A percentile compares a stretch with the other conserved stretches of the same genome.
Conservation (phyloP, 2,329 filamentous ascomycete genomes). For the Tolypocladium inflatum region DNA sequence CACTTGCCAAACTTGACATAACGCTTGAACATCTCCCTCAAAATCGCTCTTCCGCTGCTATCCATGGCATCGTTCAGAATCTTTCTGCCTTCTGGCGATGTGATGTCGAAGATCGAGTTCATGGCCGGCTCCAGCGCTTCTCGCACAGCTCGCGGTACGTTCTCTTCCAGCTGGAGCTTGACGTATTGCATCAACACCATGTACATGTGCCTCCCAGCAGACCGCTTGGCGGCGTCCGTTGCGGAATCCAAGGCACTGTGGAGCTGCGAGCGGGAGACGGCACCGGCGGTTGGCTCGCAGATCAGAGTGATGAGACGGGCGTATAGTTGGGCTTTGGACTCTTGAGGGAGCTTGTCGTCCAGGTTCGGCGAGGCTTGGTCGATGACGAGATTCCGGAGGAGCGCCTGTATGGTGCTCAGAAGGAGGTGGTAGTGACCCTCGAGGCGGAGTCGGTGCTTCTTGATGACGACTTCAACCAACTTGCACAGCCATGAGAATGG, state of each 20-base stretch:
- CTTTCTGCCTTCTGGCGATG: constrained; percentile 42
- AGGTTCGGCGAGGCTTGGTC: constrained; percentile 12
- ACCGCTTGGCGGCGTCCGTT: constrained; percentile 50
- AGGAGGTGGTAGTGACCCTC: constrained; percentile 54
- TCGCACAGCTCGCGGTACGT: constrained; percentile 38
- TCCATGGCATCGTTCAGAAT: constrained; percentile 53
- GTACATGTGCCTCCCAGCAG: constrained; percentile 53
- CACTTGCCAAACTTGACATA: constrained; percentile 57
- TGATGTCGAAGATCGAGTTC: constrained; percentile 50
- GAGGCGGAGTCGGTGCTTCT: constrained; percentile 50
- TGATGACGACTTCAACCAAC: constrained; percentile 46
- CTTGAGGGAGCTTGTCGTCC: constrained; percentile 18
- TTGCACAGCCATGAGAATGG: constrained; percentile 39
- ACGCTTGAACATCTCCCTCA: constrained; percentile 47
- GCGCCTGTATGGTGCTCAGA: constrained; percentile 41
- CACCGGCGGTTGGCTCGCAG: constrained; percentile 48
- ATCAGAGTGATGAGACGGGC: constrained; percentile 48
- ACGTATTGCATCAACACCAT: constrained; percentile 49
- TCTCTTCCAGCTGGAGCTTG: constrained; percentile 48
- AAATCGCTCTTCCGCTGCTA: constrained; percentile 46
- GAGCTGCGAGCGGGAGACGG: constrained; percentile 38
- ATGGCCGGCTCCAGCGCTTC: constrained; percentile 49
- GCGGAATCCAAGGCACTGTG: constrained; percentile 45
- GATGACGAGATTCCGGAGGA: constrained; percentile 43
- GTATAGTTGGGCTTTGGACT: constrained; percentile 39